Evolutionary conservation across 192 early-diverging fungal genomes (phyloP).

Genomic region (Entophlyctis luteolus): DNA sequence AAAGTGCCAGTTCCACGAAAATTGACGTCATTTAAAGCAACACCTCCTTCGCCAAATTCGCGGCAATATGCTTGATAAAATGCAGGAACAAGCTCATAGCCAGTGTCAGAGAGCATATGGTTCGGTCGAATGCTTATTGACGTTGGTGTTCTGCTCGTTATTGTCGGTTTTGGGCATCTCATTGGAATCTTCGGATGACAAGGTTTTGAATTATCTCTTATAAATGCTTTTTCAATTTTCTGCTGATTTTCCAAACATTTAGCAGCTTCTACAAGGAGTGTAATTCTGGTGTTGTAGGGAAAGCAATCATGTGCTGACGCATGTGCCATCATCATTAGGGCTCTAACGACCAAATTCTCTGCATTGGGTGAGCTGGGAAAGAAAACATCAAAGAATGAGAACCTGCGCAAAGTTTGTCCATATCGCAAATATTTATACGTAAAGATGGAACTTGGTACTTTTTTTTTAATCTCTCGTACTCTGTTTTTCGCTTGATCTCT

Average conservation of each 20-base stretch:
- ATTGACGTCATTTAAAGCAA: conserved; percentile 31
- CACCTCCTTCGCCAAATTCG: conserved; percentile 9
- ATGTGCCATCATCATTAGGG: conserved; percentile 23
- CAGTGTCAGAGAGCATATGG: conserved; percentile 23
- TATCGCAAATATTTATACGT: too few relatives aligned
- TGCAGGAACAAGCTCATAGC: conserved; percentile 9
- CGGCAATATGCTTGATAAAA: conserved; percentile 36
- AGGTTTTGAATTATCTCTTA: background rate
- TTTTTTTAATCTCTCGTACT: conserved; percentile 33
- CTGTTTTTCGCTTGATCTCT: conserved; percentile 19
- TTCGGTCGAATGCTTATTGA: conserved; percentile 36
- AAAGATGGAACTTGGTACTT: too few relatives aligned
- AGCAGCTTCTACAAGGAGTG: conserved; percentile 16
- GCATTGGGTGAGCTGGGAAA: background rate
- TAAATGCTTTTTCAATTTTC: conserved; percentile 27
- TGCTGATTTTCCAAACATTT: conserved; percentile 4
- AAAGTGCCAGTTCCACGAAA: conserved; percentile 31
- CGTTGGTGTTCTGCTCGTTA: conserved; percentile 35
- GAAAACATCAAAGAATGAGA: too few relatives aligned
- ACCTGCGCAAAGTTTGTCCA: too few relatives aligned
- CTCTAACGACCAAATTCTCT: conserved; percentile 27
- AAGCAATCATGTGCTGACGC: conserved; percentile 27
- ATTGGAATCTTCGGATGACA: background rate
- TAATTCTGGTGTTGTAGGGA: conserved; percentile 1
- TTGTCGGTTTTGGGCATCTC: conserved; percentile 38